Evolutionary conservation across 148 eudicot genomes (phyloP).

Genomic region (Fagopyrum esculentum): DNA sequence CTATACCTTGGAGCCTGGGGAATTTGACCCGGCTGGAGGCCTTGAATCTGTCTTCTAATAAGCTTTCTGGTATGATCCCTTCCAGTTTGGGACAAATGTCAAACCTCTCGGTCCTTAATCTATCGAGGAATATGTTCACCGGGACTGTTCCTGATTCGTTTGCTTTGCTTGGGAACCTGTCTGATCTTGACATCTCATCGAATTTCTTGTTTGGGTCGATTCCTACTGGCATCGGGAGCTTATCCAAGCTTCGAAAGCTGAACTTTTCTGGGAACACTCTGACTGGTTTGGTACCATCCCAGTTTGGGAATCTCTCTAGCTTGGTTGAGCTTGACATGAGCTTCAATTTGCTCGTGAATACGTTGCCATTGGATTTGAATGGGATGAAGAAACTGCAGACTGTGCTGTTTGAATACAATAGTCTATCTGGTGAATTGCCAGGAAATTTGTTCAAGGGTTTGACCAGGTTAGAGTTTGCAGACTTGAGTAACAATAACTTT

Average conservation of each 20-base stretch:
- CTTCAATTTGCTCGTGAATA: constrained; percentile 40
- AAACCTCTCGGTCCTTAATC: constrained; percentile 60
- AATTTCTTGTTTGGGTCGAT: constrained; percentile 62
- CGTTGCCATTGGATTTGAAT: constrained; percentile 51
- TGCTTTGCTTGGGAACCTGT: constrained; percentile 45
- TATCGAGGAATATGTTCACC: constrained; percentile 49
- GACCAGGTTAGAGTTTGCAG: constrained; percentile 42
- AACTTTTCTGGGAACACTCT: constrained; percentile 64
- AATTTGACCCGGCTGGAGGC: constrained; percentile 40
- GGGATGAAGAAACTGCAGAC: constrained; percentile 55
- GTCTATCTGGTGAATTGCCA: constrained; percentile 53
- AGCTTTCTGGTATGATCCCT: constrained; percentile 55
- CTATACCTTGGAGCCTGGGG: constrained; percentile 57
- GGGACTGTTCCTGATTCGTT: constrained; percentile 56
- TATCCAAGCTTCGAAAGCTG: constrained; percentile 45
- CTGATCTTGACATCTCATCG: constrained; percentile 51
- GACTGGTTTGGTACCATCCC: constrained; percentile 58
- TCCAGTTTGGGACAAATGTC: constrained; percentile 50
- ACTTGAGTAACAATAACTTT: constrained; percentile 51
- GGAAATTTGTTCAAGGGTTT: constrained; percentile 45
- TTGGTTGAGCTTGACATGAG: constrained; percentile 89
- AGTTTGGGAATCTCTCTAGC: constrained; percentile 57
- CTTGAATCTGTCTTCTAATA: constrained; percentile 50
- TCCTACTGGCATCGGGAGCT: constrained; percentile 50
- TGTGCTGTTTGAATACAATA: constrained; percentile 51